Percentiles rank a stretch among this genome's conserved stretches.
Conservation (phyloP, 352 stramenopile genomes). For the Phytopythium aichiense region DNA sequence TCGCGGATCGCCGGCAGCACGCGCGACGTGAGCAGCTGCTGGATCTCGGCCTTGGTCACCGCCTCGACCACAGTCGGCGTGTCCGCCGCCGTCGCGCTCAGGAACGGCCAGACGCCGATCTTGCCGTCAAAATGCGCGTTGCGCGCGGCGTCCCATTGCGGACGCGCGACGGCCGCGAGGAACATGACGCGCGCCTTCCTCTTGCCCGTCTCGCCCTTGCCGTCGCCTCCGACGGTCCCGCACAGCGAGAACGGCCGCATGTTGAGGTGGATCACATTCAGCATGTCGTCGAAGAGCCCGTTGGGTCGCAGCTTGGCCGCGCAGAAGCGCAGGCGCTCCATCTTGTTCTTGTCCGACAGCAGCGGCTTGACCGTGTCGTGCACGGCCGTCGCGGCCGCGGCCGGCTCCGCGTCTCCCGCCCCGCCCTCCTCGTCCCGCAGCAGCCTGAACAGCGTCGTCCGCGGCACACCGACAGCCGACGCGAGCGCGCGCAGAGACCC, state of each 20-base stretch:
- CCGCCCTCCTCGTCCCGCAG: slow-evolving; percentile 21
- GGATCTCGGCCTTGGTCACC: slow-evolving; percentile 29
- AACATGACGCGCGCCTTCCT: slow-evolving; percentile 41
- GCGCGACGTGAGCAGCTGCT: slow-evolving; percentile 21
- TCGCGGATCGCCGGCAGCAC: slow-evolving; percentile 36
- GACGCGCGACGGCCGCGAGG: slow-evolving; percentile 31
- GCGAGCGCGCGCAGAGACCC: slow-evolving; percentile 29
- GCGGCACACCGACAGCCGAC: slow-evolving; percentile 29
- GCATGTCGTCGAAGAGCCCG: slow-evolving; percentile 37
- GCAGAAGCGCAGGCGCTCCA: slow-evolving; percentile 30
- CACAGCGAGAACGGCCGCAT: slow-evolving; percentile 32
- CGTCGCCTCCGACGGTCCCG: neutral
- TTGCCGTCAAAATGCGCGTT: slow-evolving; percentile 38
- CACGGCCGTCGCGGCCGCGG: slow-evolving; percentile 11
- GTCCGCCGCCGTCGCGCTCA: slow-evolving; percentile 7
- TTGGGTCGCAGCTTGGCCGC: slow-evolving; percentile 26
- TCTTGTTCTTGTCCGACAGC: slow-evolving; percentile 36
- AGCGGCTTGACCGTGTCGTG: slow-evolving; percentile 26
- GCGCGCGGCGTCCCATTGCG: slow-evolving; percentile 29
- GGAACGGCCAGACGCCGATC: slow-evolving; percentile 32
- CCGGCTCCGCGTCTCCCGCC: neutral
- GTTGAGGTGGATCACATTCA: slow-evolving; percentile 38
- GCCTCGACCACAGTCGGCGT: slow-evolving; percentile 15
- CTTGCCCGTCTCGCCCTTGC: slow-evolving; percentile 10
- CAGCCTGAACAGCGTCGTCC: slow-evolving; percentile 34